Evolutionary conservation across 768 basidiomycete genomes (phyloP), one percentile per base, ranked within the genome.

Genomic region (Leccinum incarnatum): DNA sequence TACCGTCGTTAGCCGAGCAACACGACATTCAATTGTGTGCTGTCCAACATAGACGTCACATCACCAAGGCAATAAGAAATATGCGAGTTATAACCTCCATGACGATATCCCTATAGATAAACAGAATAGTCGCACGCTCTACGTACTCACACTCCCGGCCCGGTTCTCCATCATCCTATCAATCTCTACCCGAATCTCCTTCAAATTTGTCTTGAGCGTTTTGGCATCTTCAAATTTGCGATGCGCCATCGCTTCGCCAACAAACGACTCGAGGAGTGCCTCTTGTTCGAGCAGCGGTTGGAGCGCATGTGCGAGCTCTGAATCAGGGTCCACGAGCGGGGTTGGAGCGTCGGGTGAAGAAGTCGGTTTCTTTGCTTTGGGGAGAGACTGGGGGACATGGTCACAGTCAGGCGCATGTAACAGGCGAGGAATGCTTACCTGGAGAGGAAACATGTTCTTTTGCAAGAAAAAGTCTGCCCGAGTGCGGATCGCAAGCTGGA

Each of bases 181-280:
- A 53, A 98, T 95, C 77, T 96, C 95, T 12, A 69, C 78, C 62
- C 88, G 79, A 56, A 99, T 92, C 76, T 98, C 96, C 49, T 76
- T 79, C 53, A 98, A 72, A 71, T 89, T 95, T 32, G 75, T 71
- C 69, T 91, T 87, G 61, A 99, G 76, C 4, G 89, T 89, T 72
- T 89, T 89, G 14, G 89, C 90, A 68, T 99, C 97, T 73, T 98
- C 96, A 62, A 98, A 98, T 75, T 98, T 98, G 46, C 96, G 80
- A 64, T 89, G 88, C 2, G 86, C 82, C 72, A 87, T 89, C 6
- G 96, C 96, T 71, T 98, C 94, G 64, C 90, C 87, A 8, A 98
- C 84, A 67, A 95, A 98, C 2, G 86, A 81, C 73, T 95, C 91
- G 19, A 99, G 80, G 50, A 98, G 80, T 2, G 89, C 88, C 73